Percentiles rank a stretch among this genome's conserved stretches.
These are phyloP conservation scores for Didymellaceae sp. DNA, from an alignment of 2,329 filamentous ascomycete genomes.

Conservation along the genomic window DNA sequence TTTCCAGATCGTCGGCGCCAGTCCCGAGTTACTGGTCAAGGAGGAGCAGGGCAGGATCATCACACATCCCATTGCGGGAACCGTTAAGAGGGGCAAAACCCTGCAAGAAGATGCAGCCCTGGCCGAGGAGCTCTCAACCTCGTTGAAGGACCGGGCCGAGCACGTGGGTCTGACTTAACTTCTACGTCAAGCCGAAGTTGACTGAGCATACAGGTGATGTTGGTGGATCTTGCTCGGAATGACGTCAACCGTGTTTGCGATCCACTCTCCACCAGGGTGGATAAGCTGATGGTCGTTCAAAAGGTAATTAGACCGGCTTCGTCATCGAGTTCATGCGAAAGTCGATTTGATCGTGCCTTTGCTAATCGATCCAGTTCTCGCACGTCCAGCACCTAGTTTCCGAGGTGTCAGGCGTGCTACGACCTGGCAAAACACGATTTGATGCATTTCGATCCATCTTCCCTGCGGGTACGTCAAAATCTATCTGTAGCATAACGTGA, in stretches of 20 bases:
- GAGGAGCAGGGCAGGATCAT: constrained; percentile 85
- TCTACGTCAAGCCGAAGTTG: constrained; percentile 51
- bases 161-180: constrained; percentile 35
- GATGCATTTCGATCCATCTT: constrained; percentile 97
- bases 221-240: constrained; percentile 94
- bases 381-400: constrained; percentile 98
- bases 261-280: constrained; percentile 85
- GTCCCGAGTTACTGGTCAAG: constrained; percentile 93
- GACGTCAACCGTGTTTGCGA: constrained; percentile 96
- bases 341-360: constrained; percentile 3
- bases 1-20: constrained; percentile 95
- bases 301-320: constrained; percentile 34
- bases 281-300: constrained; percentile 80
- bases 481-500: constrained; percentile 15
- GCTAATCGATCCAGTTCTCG: constrained; percentile 67
- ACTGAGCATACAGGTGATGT: constrained; percentile 76
- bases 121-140: constrained; percentile 76
- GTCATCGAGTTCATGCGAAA: constrained; percentile 14
- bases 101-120: constrained; percentile 81
- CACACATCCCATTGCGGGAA: constrained; percentile 96
- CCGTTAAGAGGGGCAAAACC: constrained; percentile 83
- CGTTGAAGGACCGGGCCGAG: constrained; percentile 76
- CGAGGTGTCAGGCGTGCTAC: constrained; percentile 89
- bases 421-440: constrained; percentile 84
- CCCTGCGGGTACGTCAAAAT: constrained; percentile 72